Base-by-base conservation (phyloP, 2,329 filamentous ascomycete species). In the Fusarium virguliforme region DNA sequence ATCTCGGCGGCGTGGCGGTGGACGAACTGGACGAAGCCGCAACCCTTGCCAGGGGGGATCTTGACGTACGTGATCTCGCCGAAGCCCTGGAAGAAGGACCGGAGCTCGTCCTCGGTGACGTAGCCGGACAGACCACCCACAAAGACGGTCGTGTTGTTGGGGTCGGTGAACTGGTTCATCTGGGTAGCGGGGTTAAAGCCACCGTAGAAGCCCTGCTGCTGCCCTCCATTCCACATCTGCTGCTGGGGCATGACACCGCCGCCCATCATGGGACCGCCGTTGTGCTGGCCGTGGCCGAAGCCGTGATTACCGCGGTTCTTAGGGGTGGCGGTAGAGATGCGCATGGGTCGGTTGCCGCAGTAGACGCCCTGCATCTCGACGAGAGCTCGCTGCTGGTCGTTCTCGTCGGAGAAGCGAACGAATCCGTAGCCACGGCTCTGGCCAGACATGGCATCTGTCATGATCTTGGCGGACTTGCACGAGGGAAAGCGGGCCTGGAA, bases 151-250 rank as follows among this genome's bases (percentile, higher is more conserved):
- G 96, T 99, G 86, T 99, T 99, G 89, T 99, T 99, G 12, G 96
- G 96, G 78, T 99, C 96, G 38, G 96, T 99, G 86, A 99, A 99
- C 85, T 99, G 96, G 85, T 99, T 99, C 96, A 99, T 98, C 73
- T 84, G 83, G 15, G 82, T 84, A 65, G 84, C 81, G 6, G 85
- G 84, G 74, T 86, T 86, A 77, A 85, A 87, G 10, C 80, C 81
- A 54, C 82, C 83, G 18, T 82, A 81, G 51, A 81, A 81, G 26
- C 76, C 74, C 43, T 74, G 75, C 18, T n/a, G 60, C 60, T 32
- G 18, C 18, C 63, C 64, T 12, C 69, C 69, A 38, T 72, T 72
- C 82, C 81, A 83, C 79, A 82, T 82, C 70, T 84, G 84, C 75
- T 86, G 74, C 71, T 78, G 81, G 60, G 82, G 83, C 78, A 86